Percentiles rank a stretch among this genome's conserved stretches.
Conservation (phyloP, 192 early-diverging fungal genomes). For the Coemansia brasiliensis region DNA sequence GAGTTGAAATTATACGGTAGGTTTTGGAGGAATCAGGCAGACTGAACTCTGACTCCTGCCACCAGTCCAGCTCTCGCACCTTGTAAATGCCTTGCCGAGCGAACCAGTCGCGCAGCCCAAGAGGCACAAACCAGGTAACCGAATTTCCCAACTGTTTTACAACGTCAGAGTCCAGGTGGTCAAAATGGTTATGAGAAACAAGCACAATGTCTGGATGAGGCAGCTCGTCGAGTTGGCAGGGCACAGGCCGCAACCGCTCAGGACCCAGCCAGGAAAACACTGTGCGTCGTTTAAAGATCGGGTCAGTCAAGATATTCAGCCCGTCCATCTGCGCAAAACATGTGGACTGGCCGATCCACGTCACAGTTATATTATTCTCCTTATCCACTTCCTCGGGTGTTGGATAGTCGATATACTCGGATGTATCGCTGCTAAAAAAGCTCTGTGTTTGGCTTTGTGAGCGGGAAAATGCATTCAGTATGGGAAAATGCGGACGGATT, state of each 20-base stretch:
- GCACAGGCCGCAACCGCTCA: constrained; percentile 65
- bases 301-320: constrained; percentile 77
- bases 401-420: constrained; percentile 18
- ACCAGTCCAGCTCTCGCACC: constrained; percentile 80
- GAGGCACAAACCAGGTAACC: constrained; percentile 72
- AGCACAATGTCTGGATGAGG: constrained; percentile 75
- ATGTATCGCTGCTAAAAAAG: background rate
- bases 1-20: constrained; percentile 32
- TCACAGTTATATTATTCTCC: constrained; percentile 24
- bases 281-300: constrained; percentile 71
- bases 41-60: constrained; percentile 54
- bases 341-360: constrained; percentile 68
- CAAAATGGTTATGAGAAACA: constrained; percentile 89
- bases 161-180: constrained; percentile 75
- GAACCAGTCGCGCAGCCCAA: constrained; percentile 77
- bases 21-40: background rate
- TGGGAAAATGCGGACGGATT: constrained; percentile 22
- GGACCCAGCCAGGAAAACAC: constrained; percentile 69
- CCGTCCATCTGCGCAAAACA: constrained; percentile 68
- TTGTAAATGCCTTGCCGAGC: constrained; percentile 54
- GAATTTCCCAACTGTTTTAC: constrained; percentile 60
- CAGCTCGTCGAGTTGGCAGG: constrained; percentile 67
- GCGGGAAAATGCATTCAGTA: constrained; percentile 24
- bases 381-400: constrained; percentile 14
- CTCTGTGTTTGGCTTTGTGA: background rate